Base-by-base conservation (phyloP, 2,329 filamentous ascomycete species). In the Pleoardoris graminearum region DNA sequence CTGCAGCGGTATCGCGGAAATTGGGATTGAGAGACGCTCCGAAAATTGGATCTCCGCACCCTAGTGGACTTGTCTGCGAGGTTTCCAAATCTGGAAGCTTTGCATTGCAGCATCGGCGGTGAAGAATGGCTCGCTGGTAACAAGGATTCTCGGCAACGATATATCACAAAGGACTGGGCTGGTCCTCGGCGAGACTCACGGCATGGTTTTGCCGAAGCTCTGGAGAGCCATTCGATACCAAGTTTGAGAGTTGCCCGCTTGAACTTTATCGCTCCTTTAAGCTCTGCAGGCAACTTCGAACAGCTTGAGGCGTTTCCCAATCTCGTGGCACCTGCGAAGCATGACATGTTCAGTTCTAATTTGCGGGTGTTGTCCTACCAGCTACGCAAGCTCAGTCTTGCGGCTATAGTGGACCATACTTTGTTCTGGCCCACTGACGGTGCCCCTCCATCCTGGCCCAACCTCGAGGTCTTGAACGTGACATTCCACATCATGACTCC, bases 251-350 rank as follows among this genome's bases (percentile, higher is more conserved):
- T 33, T 23, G 41, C 41, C 23, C 29, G 27, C 4, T 14, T 44
- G 6, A 17, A 44, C 41, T 44, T 44, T 16, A 4, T 44, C 8
- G 27, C 27, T 27, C 41, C 45, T 49, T 59, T 53, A 46, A 66
- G 53, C 56, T 67, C 66, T 2, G 66, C 62, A 50, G 5, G 25
- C 25, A 27, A 10, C 25, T 36, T 44, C 22, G 29, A 50, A 12
- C 48, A 44, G 14, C 37, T 7, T 21, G 37, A 38, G 23, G 7
- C 47, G 36, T 22, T 36, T 35, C 30, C 48, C 30, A 17, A 50
- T 23, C 48, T 50, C 8, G 25, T 37, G 17, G 7, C 17, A 8
- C 48, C 48, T 17, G 48, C 48, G 21, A 35, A 7, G 12, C 22
- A 44, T 25, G 48, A 50, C 22, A 30, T 21, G 10, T 17, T 50